Evolutionary conservation across 306 rosid genomes (phyloP), one percentile per base, ranked within the genome.

Genomic region (Trifolium fragiferum): DNA sequence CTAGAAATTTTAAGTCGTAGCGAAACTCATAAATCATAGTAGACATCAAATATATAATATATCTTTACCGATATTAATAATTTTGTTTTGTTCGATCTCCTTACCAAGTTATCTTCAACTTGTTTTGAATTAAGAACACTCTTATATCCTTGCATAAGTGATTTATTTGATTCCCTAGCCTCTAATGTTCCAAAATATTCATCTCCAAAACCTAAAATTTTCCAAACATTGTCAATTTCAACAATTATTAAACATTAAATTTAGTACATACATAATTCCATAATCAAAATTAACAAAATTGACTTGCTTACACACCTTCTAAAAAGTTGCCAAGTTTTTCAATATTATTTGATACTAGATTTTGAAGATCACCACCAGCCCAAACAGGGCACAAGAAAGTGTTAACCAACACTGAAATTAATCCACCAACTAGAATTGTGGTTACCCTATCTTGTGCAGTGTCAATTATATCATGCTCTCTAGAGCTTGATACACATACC

Each of bases 361-460:
- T 84, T 64, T 85, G 92, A 51, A 88, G 85, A n/a, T 88, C 89
- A 7, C 38, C 72, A 33, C 92, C 86, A 7, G 82, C 79, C 92
- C 92, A 88, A 10, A 88, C 57, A 0, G 86, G 89, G 61, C 23
- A 80, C 66, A 88, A 82, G 32, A 70, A 81, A 65, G 80, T 30
- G 65, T 82, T 79, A 9, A 84, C 68, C 59, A 51, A 33, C 1
- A 85, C 12, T 27, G 81, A 70, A 12, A 62, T 68, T 7, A 51
- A 61, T 68, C 80, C 57, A n/a, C 89, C 92, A 3, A 76, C 12
- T 4, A 81, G 60, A 44, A 85, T 84, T 49, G 89, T 75, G 9
- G 70, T 61, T 1, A 80, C 60, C 73, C 88, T 85, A 60, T 72
- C 60, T 32, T 70, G 63, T n/a, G 84, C 89, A 61, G 70, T 79